Conservation (phyloP, 1,284 basidiomycete genomes). For the Rhodotorula sp. region DNA sequence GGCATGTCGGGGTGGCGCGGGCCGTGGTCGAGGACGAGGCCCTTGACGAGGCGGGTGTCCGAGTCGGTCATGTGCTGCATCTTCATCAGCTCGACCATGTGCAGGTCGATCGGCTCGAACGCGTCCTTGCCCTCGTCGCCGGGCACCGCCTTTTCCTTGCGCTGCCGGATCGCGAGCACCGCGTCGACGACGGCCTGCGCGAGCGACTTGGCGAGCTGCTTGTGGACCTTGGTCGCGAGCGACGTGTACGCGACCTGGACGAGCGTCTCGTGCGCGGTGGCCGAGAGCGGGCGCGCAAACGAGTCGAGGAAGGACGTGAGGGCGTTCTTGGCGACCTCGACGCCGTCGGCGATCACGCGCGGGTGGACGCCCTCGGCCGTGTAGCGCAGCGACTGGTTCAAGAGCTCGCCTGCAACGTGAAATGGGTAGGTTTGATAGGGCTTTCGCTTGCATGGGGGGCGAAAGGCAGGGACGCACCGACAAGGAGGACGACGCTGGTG, state of each 20-base stretch:
- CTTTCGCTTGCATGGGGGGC: background rate
- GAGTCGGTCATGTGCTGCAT: constrained; percentile 99
- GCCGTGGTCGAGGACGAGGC: constrained; percentile 90
- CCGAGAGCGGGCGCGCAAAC: constrained; percentile 61
- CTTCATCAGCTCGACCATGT: constrained; percentile 99
- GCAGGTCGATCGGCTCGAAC: constrained; percentile 86
- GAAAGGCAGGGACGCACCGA: constrained; percentile 55
- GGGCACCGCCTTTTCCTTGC: constrained; percentile 56
- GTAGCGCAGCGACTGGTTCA: constrained; percentile 97
- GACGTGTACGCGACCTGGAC: constrained; percentile 93
- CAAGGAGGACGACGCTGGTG: constrained; percentile 93
- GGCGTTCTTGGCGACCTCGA: constrained; percentile 90
- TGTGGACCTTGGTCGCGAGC: constrained; percentile 88
- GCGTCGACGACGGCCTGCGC: constrained; percentile 94
- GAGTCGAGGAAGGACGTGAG: constrained; percentile 74
- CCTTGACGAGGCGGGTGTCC: constrained; percentile 95
- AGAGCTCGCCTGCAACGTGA: constrained; percentile 70
- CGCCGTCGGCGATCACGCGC: constrained; percentile 91
- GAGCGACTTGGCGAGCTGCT: constrained; percentile 80
- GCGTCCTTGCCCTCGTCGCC: constrained; percentile 2
- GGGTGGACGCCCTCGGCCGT: constrained; percentile 98
- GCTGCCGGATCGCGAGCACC: constrained; percentile 80
- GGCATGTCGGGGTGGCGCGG: constrained; percentile 99
- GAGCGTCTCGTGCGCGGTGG: constrained; percentile 76
- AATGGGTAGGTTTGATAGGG: background rate